These are phyloP conservation scores for Tieghemiomyces parasiticus DNA, from an alignment of 192 early-diverging fungal species.

Conservation along the genomic window DNA sequence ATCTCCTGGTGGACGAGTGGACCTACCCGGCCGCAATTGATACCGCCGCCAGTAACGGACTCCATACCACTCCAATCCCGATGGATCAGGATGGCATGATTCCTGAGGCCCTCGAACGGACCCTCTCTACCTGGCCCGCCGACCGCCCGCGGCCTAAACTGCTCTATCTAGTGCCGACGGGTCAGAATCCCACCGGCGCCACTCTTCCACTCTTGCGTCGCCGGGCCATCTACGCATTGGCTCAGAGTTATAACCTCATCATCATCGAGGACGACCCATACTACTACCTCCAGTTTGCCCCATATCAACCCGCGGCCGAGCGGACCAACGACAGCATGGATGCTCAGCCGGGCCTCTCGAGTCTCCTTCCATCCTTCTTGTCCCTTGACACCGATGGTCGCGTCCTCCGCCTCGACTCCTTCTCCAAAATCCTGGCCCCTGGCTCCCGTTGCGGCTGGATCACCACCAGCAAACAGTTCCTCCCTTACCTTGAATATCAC, in stretches of 20 bases:
- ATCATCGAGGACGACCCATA: slow-evolving; percentile 96
- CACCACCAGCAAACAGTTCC: slow-evolving; percentile 47
- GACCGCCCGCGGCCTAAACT: slow-evolving; percentile 27
- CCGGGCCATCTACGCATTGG: slow-evolving; percentile 59
- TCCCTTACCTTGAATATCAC: slow-evolving; percentile 69
- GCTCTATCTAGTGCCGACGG: slow-evolving; percentile 70
- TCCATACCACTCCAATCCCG: slow-evolving; percentile 25
- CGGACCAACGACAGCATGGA: neutral
- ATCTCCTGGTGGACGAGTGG: slow-evolving; percentile 43
- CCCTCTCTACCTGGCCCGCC: slow-evolving; percentile 26
- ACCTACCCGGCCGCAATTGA: slow-evolving; percentile 44
- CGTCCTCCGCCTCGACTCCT: slow-evolving; percentile 81
- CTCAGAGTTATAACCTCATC: slow-evolving; percentile 56
- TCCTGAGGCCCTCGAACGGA: slow-evolving; percentile 34
- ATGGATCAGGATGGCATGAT: slow-evolving; percentile 51
- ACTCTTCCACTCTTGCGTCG: slow-evolving; percentile 63
- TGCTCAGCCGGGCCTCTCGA: slow-evolving; percentile 14
- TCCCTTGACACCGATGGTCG: slow-evolving; percentile 83
- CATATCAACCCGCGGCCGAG: slow-evolving; percentile 13
- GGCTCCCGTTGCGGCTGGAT: slow-evolving; percentile 77
- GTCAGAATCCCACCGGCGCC: slow-evolving; percentile 84
- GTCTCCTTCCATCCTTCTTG: slow-evolving; percentile 55
- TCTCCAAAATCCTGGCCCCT: slow-evolving; percentile 82
- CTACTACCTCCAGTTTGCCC: slow-evolving; percentile 68
- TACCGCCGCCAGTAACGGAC: slow-evolving; percentile 29